Evolutionary conservation across 2,329 filamentous ascomycete genomes (phyloP).

Genomic region (Calonectria crousiana): DNA sequence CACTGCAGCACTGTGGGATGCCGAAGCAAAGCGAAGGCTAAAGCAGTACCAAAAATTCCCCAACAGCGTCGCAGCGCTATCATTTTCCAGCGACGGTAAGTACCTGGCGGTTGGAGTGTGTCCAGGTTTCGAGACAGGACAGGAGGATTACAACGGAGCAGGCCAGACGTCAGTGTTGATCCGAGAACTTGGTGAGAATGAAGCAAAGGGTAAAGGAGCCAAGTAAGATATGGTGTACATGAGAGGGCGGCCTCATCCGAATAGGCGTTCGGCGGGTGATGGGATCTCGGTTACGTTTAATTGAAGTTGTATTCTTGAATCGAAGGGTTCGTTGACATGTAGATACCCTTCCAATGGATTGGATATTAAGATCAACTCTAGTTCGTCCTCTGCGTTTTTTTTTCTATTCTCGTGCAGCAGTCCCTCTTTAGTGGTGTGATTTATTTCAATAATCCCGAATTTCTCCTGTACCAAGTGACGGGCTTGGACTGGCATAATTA

Average conservation of each 20-base stretch:
- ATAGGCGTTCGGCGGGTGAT: slow-evolving; percentile 48
- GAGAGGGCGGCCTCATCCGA: slow-evolving; percentile 36
- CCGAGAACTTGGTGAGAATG: slow-evolving; percentile 85
- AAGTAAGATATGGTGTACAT: slow-evolving; percentile 61
- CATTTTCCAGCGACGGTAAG: slow-evolving; percentile 82
- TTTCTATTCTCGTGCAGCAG: background rate
- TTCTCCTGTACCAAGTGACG: slow-evolving; percentile 18
- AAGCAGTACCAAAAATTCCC: slow-evolving; percentile 89
- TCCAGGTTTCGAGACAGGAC: slow-evolving; percentile 88
- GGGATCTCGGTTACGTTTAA: slow-evolving; percentile 41
- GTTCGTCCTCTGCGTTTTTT: background rate
- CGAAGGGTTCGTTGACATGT: slow-evolving; percentile 41
- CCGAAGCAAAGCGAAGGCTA: slow-evolving; percentile 88
- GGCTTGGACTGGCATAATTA: slow-evolving; percentile 4
- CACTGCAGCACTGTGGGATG: slow-evolving; percentile 94
- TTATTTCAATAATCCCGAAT: background rate
- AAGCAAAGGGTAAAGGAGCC: slow-evolving; percentile 86
- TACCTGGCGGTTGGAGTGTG: slow-evolving; percentile 85
- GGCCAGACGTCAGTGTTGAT: slow-evolving; percentile 84
- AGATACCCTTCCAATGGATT: slow-evolving; percentile 48
- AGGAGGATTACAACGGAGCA: slow-evolving; percentile 80
- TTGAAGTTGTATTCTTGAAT: slow-evolving; percentile 35
- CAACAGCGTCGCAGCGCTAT: slow-evolving; percentile 81
- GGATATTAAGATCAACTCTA: slow-evolving; percentile 14
- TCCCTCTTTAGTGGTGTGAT: background rate